A percentile compares a stretch with the other conserved stretches of the same genome.
Evolutionary conservation across 2,329 filamentous ascomycete genomes (phyloP).

Genomic region (Diaporthe amygdali): DNA sequence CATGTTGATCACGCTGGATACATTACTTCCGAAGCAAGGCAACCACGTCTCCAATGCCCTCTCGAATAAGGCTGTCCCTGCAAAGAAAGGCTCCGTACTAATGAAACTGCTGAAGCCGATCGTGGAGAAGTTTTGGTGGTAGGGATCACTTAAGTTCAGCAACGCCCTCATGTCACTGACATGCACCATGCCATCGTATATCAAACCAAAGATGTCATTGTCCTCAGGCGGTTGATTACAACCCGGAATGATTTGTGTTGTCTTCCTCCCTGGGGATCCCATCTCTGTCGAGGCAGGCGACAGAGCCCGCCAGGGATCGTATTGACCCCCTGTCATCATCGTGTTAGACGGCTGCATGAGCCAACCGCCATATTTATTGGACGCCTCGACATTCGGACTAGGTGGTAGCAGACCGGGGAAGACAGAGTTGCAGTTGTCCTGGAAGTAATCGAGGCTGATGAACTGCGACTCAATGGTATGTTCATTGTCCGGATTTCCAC

Average conservation of each 20-base stretch:
- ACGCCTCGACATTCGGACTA: constrained; percentile 10
- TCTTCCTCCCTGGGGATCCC: constrained; percentile 13
- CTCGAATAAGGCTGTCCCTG: constrained; percentile 2
- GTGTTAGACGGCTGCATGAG: constrained; percentile 30
- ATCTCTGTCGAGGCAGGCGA: constrained; percentile 17
- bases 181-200: constrained; percentile 24
- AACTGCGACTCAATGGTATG: background rate
- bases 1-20: background rate
- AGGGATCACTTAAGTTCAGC: background rate
- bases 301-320: constrained; percentile 34
- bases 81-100: background rate
- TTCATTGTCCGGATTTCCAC: constrained; percentile 10
- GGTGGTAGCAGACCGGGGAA: constrained; percentile 4
- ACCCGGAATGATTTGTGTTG: constrained; percentile 17
- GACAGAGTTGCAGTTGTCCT: background rate
- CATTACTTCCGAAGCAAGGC: constrained; percentile 5
- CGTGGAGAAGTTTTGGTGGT: constrained; percentile 16
- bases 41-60: constrained; percentile 13
- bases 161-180: constrained; percentile 19
- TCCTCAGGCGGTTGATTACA: constrained; percentile 17
- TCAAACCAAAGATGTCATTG: constrained; percentile 18
- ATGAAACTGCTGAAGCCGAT: constrained; percentile 7
- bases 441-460: constrained; percentile 1
- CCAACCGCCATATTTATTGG: constrained; percentile 32
- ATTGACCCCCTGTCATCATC: constrained; percentile 36